Evolutionary conservation across 2,329 filamentous ascomycete species (phyloP).

Genomic region (Ophiocordyceps robertsii): DNA sequence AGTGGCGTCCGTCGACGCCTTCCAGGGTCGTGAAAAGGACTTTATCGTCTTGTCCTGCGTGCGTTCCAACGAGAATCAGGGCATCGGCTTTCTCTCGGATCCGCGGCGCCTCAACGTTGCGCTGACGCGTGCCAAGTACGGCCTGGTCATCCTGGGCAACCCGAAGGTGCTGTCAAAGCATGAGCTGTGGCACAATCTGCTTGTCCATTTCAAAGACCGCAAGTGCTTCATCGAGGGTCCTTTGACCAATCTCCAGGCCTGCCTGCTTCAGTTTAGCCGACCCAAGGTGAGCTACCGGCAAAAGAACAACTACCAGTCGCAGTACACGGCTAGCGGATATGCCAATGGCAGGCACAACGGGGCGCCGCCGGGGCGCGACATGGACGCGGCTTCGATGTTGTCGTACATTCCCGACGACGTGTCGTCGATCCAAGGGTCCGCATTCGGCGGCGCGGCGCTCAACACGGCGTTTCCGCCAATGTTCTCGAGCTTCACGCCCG

Average conservation of each 20-base stretch:
- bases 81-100: slow-evolving; percentile 96
- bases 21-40: slow-evolving; percentile 97
- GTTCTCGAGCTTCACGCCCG: slow-evolving; percentile 83
- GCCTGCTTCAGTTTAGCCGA: slow-evolving; percentile 84
- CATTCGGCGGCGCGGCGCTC: slow-evolving; percentile 73
- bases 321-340: slow-evolving; percentile 37
- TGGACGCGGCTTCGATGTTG: slow-evolving; percentile 76
- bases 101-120: slow-evolving; percentile 95
- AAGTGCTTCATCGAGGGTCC: slow-evolving; percentile 95
- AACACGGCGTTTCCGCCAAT: slow-evolving; percentile 70
- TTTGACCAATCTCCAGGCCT: slow-evolving; percentile 89
- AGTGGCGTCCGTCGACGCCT: slow-evolving; percentile 94
- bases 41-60: slow-evolving; percentile 98
- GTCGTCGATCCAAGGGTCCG: slow-evolving; percentile 86
- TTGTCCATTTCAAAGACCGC: slow-evolving; percentile 92
- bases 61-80: slow-evolving; percentile 96
- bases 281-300: slow-evolving; percentile 90
- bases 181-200: slow-evolving; percentile 89
- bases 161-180: slow-evolving; percentile 97
- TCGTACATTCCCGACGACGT: slow-evolving; percentile 96
- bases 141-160: slow-evolving; percentile 90
- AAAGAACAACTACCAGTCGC: slow-evolving; percentile 63
- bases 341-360: slow-evolving; percentile 27
- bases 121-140: slow-evolving; percentile 91
- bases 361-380: slow-evolving; percentile 33